phyloP scores from a whole-genome alignment of 306 rosid genomes.

The Cucumis hystrix region DNA sequence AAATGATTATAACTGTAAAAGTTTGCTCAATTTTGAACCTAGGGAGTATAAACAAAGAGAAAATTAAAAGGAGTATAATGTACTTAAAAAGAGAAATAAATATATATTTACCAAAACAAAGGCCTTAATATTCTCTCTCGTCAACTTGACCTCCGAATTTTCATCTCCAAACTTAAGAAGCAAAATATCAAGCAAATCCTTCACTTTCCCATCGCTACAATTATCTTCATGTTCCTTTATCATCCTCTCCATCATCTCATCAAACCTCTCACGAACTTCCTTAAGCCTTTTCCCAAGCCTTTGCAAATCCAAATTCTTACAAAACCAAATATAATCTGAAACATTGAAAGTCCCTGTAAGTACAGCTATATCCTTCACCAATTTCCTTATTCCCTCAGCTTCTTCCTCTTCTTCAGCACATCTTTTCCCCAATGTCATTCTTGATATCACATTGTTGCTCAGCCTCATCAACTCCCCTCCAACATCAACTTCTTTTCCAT shows the following conservation, averaged over 20 bases:
- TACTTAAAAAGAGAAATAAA: neutral
- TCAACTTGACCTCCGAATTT: constrained; percentile 30
- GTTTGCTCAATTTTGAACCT: too few species aligned
- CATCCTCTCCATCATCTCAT: constrained; percentile 34
- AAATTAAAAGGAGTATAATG: neutral
- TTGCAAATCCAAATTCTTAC: constrained; percentile 35
- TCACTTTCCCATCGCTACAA: neutral
- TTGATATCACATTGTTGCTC: constrained; percentile 26
- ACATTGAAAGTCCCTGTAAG: constrained; percentile 34
- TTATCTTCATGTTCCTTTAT: constrained; percentile 30
- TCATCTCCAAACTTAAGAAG: constrained; percentile 28
- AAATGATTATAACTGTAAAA: too few species aligned
- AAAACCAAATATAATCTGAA: constrained; percentile 45
- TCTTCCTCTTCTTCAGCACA: constrained; percentile 21
- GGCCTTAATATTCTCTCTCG: constrained; percentile 43
- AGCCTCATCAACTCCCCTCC: constrained; percentile 25
- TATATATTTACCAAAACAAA: constrained; percentile 32
- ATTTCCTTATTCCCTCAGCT: constrained; percentile 16
- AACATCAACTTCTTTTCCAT: constrained; percentile 19
- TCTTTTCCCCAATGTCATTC: constrained; percentile 30
- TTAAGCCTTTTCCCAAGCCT: constrained; percentile 25
- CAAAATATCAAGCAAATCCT: constrained; percentile 42
- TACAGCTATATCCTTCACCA: constrained; percentile 24
- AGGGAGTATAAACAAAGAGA: too few species aligned
- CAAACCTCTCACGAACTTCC: constrained; percentile 26